Evolutionary conservation across 371 early-diverging fungal genomes (phyloP).

Genomic region (Funneliformis caledonium): DNA sequence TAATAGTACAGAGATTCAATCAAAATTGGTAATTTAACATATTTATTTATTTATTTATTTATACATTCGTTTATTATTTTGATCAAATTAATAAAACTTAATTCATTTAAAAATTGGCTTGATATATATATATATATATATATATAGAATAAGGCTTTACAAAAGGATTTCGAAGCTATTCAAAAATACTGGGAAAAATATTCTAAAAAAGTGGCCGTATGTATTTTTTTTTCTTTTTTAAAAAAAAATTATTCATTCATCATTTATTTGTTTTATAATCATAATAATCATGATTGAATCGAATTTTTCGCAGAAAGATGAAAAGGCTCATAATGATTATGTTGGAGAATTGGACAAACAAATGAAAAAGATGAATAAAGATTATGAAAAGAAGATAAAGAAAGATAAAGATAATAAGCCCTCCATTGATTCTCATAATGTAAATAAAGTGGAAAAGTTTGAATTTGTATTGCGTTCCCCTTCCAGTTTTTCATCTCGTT

Average conservation of each 20-base stretch:
- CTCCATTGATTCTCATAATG: constrained; percentile 7
- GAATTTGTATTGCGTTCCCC: too few species aligned
- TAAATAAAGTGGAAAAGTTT: not conserved
- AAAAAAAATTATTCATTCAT: not conserved
- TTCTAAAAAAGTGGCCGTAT: constrained; percentile 21
- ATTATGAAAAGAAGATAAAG: constrained; percentile 33
- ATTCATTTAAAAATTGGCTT: not conserved
- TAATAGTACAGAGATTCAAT: not conserved
- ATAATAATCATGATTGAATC: not conserved
- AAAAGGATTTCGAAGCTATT: constrained; percentile 28
- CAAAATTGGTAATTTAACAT: constrained; percentile 2
- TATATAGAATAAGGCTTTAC: constrained; percentile 30
- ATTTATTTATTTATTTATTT: not conserved
- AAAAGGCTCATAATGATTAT: constrained; percentile 21
- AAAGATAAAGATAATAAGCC: constrained; percentile 19
- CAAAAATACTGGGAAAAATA: constrained; percentile 34
- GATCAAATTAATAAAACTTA: not conserved
- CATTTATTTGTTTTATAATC: too few species aligned
- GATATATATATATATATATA: too few species aligned
- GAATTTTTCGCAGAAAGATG: constrained; percentile 20
- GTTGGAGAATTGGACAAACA: constrained; percentile 23
- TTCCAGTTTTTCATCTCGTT: not conserved
- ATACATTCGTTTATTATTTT: not conserved
- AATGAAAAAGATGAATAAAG: constrained; percentile 25
- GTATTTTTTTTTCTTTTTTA: not conserved